Evolutionary conservation across 306 rosid genomes (phyloP), one percentile per base, ranked within the genome.

Genomic region (Rosa persica): DNA sequence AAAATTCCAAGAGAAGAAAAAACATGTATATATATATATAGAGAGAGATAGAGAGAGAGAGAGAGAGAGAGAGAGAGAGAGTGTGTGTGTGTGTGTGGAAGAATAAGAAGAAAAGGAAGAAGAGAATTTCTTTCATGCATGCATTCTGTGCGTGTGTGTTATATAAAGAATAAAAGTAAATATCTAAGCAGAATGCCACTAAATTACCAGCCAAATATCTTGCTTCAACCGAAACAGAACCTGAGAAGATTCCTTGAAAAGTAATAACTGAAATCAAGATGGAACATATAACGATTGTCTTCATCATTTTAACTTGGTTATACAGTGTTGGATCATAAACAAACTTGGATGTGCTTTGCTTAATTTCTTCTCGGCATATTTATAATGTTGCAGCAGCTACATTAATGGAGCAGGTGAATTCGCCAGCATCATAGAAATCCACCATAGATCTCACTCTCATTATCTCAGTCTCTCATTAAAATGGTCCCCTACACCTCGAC

Each of bases 131-230:
- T 47, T 47, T 47, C 51, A 11, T 12, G 17, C 17, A 12, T 47
- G 51, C 44, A 42, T 42, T 6, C 6, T 42, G 0, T n/a, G n/a
- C n/a, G n/a, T n/a, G n/a, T n/a, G n/a, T n/a, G n/a, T n/a, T n/a
- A n/a, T n/a, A 17, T 17, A n/a, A 65, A 3, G 40, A 38, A 38
- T 38, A 4, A 2, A 34, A 36, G 12, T 44, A 17, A 34, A 36
- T 15, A 39, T 39, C 5, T 64, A 34, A 64, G 69, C 30, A 5
- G 11, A 12, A 71, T 27, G 42, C 15, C 8, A 8, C 12, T 48
- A 22, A 47, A 49, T 71, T 72, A 72, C 76, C 76, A 30, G 76
- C 25, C 30, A 72, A 72, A 3, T 48, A 8, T 72, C 46, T 72
- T 49, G 76, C 76, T 72, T 72, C 62, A 49, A 72, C 76, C 62